These are phyloP conservation scores for Aspergillus sp. DNA, from an alignment of 2,329 filamentous ascomycete species.

Conservation along the genomic window DNA sequence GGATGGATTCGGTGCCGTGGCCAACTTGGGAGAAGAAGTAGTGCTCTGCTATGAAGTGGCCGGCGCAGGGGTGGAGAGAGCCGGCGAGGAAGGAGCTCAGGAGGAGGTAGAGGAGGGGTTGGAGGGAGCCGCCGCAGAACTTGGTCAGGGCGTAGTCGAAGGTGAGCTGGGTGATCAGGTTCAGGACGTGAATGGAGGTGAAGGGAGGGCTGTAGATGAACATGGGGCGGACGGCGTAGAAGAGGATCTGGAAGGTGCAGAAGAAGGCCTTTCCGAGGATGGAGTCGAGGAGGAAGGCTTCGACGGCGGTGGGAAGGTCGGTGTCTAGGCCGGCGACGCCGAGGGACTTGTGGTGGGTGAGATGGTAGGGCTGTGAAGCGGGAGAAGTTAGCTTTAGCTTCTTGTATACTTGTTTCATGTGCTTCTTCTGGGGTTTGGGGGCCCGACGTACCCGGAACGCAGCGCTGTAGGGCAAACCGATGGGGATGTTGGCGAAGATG, in stretches of 20 bases:
- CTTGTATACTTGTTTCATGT: not conserved
- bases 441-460: constrained; percentile 73
- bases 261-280: constrained; percentile 97
- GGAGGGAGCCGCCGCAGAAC: constrained; percentile 55
- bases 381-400: not conserved
- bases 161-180: constrained; percentile 72
- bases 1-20: constrained; percentile 51
- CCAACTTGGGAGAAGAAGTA: constrained; percentile 64
- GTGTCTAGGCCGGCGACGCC: constrained; percentile 95
- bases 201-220: constrained; percentile 87
- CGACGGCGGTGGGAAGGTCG: constrained; percentile 87
- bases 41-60: constrained; percentile 98
- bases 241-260: constrained; percentile 98
- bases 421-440: not conserved
- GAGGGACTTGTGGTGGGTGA: constrained; percentile 98
- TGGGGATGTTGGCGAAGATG: constrained; percentile 92
- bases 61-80: constrained; percentile 88
- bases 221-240: constrained; percentile 96
- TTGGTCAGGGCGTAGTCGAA: constrained; percentile 75
- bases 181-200: constrained; percentile 80
- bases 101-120: constrained; percentile 78
- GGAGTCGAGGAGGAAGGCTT: constrained; percentile 88
- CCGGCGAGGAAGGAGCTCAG: constrained; percentile 91
- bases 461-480: constrained; percentile 93
- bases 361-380: constrained; percentile 75